Evolutionary conservation across 345 rosid species (phyloP), one percentile per base, ranked within the genome.

Genomic region (Boechera stricta): DNA sequence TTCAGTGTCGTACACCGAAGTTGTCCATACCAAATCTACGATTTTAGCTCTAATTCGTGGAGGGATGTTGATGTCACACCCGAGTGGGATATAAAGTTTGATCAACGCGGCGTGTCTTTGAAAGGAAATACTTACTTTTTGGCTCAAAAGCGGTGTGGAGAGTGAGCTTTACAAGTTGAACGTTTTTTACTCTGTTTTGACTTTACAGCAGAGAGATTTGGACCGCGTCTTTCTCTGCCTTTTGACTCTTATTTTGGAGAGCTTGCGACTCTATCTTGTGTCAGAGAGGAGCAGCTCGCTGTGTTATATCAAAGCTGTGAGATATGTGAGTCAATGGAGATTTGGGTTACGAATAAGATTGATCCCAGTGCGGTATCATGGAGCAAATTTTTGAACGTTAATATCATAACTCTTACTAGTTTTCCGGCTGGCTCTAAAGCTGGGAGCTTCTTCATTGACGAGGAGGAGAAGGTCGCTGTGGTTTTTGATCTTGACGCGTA

Each of bases 371-470:
- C 61, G 5, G 38, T 31, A 15, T 31, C 38, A 3, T 55, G 60
- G 60, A 29, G 60, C 18, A 55, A 55, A 38, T 29, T 55, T 55
- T 18, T 60, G 31, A n/a, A 36, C 41, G 29, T 60, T 26, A 6
- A 35, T 16, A 10, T 60, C 1, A 3, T 31, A 36, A 3, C 1
- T 4, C 5, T 36, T 1, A 18, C 10, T 60, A 47, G 31, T 16
- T 16, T 18, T 7, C 15, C 32, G 0, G n/a, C 7, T 61, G 2
- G 21, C 2, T 36, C 36, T 18, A 3, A 5, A 35, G 65, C 24
- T 42, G 53, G 35, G 7, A 42, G 21, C 10, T 63, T 63, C 21
- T 63, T 63, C 21, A 12, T 64, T 4, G 69, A 64, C 26, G 69
- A 28, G 53, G 69, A 45, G 54, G 16, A 13, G 8, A 64, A 64